Evolutionary conservation across 2,329 filamentous ascomycete species (phyloP), one percentile per base, ranked within the genome.

Genomic region (Paecilomyces niveus): DNA sequence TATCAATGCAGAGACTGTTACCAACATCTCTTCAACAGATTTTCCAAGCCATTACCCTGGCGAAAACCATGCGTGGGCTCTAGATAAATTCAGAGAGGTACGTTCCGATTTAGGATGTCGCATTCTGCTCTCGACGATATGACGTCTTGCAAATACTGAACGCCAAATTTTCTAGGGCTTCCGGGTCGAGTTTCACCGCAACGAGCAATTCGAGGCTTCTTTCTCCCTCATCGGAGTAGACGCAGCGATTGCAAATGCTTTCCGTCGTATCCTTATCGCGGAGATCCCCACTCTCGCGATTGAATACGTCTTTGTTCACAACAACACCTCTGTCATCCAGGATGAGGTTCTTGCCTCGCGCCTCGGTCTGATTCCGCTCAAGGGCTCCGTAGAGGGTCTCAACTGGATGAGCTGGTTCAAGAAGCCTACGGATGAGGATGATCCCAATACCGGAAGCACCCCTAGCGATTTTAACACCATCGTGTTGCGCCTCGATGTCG

Each of bases 241-340:
- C 73, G 92, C 94, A 69, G 88, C 91, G 57, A 86, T 99, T 72
- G 91, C 94, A 70, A 99, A 99, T 74, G 94, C 95, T 70, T 96
- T 97, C 81, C 92, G 94, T 61, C 91, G 94, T 68, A 97, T 97
- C 68, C 83, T 97, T 68, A 89, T 99, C 74, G 85, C 93, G 65
- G 95, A 99, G 79, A 89, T 99, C 56, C 92, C 93, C 18, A 94
- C 92, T 1, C 83, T 99, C 53, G 94, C 95, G 65, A 92, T 99
- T 69, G 94, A 99, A 80, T 88, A 86, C 62, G 90, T 96, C 72
- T 99, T 89, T 78, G 87, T 97, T 63, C 85, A 90, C 72, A 95
- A 97, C 81, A 99, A 99, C 81, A 97, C 93, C 55, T 96, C 91
- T 4, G 92, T 99, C 35, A 94, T 99, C 69, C 93, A 97, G 74